phyloP scores from a whole-genome alignment of 495 filamentous ascomycete genomes.

The Cercophora sp. region DNA sequence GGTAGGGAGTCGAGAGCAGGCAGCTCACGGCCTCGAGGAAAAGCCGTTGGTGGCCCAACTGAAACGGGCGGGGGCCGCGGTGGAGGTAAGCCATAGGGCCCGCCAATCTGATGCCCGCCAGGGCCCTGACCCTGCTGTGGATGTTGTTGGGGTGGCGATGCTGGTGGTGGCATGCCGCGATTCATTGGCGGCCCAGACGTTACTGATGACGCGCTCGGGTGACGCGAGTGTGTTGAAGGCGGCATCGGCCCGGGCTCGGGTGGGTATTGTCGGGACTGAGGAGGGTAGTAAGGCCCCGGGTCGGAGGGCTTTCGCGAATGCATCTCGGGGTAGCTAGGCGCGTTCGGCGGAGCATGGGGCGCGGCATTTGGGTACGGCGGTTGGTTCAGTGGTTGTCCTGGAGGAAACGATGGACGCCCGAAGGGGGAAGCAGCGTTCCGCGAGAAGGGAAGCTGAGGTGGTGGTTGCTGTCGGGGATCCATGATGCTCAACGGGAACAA shows the following conservation, averaged over 20 bases:
- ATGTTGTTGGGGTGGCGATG: conserved; percentile 46
- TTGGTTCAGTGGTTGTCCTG: conserved; percentile 8
- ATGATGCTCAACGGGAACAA: conserved; percentile 19
- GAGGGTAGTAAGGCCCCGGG: conserved; percentile 39
- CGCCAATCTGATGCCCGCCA: conserved; percentile 38
- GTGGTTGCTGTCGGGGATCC: conserved; percentile 41
- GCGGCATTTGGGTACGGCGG: conserved; percentile 25
- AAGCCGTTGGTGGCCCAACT: conserved; percentile 47
- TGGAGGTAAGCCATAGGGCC: conserved; percentile 42
- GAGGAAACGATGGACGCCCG: conserved; percentile 32
- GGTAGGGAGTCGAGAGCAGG: conserved; percentile 48
- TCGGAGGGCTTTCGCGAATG: conserved; percentile 50
- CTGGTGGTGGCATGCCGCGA: conserved; percentile 50
- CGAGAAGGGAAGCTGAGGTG: conserved; percentile 36
- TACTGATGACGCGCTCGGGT: conserved; percentile 51
- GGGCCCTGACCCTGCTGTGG: conserved; percentile 32
- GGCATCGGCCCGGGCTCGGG: conserved; percentile 43
- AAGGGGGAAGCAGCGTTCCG: conserved; percentile 37
- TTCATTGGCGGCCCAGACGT: conserved; percentile 39
- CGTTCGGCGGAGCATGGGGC: conserved; percentile 22
- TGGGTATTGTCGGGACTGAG: conserved; percentile 42
- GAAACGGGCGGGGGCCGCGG: conserved; percentile 49
- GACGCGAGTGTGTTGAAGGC: conserved; percentile 45
- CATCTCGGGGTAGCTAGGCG: conserved; percentile 40
- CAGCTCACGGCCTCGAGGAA: conserved; percentile 51